phyloP scores from a whole-genome alignment of 192 early-diverging fungal genomes.

The Backusella westeae region DNA sequence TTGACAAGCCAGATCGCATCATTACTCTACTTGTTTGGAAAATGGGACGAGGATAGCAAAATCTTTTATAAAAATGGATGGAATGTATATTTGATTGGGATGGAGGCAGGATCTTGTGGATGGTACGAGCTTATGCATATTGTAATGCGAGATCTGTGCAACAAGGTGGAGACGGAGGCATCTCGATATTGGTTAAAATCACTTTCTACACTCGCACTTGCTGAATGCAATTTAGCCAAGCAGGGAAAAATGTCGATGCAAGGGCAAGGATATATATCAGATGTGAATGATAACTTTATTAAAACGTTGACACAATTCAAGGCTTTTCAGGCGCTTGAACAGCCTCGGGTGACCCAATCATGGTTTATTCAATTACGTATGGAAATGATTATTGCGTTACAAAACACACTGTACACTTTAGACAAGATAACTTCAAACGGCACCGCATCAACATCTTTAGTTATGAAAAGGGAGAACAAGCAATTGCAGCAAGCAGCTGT shows the following conservation, averaged over 20 bases:
- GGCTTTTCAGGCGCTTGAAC: slow-evolving; percentile 15
- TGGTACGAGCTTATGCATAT: slow-evolving; percentile 26
- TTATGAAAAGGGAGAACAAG: not conserved
- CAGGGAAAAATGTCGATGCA: not conserved
- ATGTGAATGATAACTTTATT: slow-evolving; percentile 7
- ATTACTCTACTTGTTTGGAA: slow-evolving; percentile 13
- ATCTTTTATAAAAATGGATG: slow-evolving; percentile 12
- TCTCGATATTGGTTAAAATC: slow-evolving; percentile 20
- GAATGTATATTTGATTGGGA: slow-evolving; percentile 18
- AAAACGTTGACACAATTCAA: slow-evolving; percentile 14
- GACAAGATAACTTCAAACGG: not conserved
- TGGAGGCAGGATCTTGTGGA: slow-evolving; percentile 20
- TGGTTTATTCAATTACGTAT: slow-evolving; percentile 29
- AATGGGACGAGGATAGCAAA: slow-evolving; percentile 5
- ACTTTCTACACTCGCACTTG: slow-evolving; percentile 8
- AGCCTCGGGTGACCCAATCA: slow-evolving; percentile 4
- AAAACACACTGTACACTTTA: slow-evolving; percentile 7
- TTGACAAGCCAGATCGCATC: not conserved
- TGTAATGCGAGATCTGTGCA: slow-evolving; percentile 5
- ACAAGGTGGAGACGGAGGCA: slow-evolving; percentile 20
- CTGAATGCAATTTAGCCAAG: slow-evolving; percentile 13
- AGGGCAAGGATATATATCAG: not conserved
- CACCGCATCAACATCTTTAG: not conserved
- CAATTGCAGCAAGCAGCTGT: not conserved
- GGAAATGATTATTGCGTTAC: slow-evolving; percentile 21